Conservation (phyloP, 371 early-diverging fungal species). For the Actinomucor elegans region DNA sequence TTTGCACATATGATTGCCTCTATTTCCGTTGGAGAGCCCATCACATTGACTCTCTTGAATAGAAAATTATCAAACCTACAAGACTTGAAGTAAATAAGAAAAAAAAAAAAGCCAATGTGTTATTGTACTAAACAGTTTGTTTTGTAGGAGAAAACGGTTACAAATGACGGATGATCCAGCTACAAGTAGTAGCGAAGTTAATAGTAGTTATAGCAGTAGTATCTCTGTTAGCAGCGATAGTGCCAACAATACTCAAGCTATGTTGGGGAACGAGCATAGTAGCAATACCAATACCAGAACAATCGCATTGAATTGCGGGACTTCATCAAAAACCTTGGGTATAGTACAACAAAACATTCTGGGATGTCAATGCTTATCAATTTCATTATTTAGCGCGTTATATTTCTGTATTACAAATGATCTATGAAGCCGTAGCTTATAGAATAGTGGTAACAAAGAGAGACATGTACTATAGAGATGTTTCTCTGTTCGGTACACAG, state of each 20-base stretch:
- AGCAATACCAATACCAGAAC: neutral
- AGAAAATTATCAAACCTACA: neutral
- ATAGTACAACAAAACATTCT: neutral
- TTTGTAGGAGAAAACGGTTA: neutral
- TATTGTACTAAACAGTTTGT: neutral
- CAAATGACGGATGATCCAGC: too few species aligned
- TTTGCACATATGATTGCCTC: constrained; percentile 8
- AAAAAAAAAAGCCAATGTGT: too few species aligned
- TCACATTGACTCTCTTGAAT: neutral
- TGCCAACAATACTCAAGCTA: neutral
- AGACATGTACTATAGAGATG: constrained; percentile 47
- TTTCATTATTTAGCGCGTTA: constrained; percentile 28
- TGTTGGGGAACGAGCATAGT: too few species aligned
- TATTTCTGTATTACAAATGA: constrained; percentile 38
- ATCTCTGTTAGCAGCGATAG: neutral
- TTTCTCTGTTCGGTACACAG: constrained; percentile 36
- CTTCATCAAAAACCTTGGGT: constrained; percentile 9
- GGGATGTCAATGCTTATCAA: neutral
- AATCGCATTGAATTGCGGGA: too few species aligned
- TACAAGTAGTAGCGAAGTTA: too few species aligned
- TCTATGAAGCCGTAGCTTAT: constrained; percentile 41
- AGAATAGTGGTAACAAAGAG: constrained; percentile 42
- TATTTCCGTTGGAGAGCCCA: constrained; percentile 5
- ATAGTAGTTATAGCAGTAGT: too few species aligned
- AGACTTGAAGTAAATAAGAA: neutral